These are phyloP conservation scores for Volvariella surrecta DNA, from an alignment of 1,284 basidiomycete species.

Conservation along the genomic window DNA sequence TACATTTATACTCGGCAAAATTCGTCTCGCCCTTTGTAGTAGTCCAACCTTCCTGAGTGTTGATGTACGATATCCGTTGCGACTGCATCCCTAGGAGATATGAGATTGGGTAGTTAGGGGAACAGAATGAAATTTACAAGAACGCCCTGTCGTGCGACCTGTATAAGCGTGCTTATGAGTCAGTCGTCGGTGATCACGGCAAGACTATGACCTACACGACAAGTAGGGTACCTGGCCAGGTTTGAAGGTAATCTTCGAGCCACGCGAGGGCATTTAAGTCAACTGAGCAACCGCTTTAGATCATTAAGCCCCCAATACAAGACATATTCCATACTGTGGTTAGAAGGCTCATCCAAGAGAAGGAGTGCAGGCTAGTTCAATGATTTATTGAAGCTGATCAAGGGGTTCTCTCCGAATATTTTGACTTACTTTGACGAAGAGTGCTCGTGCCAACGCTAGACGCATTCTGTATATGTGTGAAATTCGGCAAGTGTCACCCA, in stretches of 20 bases:
- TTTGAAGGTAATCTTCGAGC: slow-evolving; percentile 95
- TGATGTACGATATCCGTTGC: slow-evolving; percentile 97
- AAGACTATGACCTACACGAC: slow-evolving; percentile 63
- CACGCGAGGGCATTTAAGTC: slow-evolving; percentile 80
- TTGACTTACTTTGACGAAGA: slow-evolving; percentile 82
- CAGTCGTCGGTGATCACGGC: neutral
- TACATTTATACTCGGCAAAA: slow-evolving; percentile 11
- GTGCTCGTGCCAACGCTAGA: slow-evolving; percentile 74
- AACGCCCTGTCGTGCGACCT: slow-evolving; percentile 98
- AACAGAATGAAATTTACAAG: slow-evolving; percentile 41
- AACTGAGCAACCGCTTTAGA: slow-evolving; percentile 27
- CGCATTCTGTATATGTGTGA: slow-evolving; percentile 52
- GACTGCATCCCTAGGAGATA: slow-evolving; percentile 67
- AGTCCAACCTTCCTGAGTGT: slow-evolving; percentile 91
- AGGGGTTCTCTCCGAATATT: neutral
- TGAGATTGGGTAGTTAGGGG: slow-evolving; percentile 4
- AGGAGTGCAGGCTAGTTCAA: slow-evolving; percentile 63
- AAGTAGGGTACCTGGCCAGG: slow-evolving; percentile 90
- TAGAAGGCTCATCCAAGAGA: slow-evolving; percentile 95
- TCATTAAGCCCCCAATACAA: neutral
- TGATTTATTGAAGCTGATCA: neutral
- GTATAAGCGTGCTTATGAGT: slow-evolving; percentile 3
- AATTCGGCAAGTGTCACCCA: slow-evolving; percentile 3
- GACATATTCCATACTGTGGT: slow-evolving; percentile 63
- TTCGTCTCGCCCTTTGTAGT: slow-evolving; percentile 72